Evolutionary conservation across 495 filamentous ascomycete genomes (phyloP).

Genomic region (Penicillium waksmanii): DNA sequence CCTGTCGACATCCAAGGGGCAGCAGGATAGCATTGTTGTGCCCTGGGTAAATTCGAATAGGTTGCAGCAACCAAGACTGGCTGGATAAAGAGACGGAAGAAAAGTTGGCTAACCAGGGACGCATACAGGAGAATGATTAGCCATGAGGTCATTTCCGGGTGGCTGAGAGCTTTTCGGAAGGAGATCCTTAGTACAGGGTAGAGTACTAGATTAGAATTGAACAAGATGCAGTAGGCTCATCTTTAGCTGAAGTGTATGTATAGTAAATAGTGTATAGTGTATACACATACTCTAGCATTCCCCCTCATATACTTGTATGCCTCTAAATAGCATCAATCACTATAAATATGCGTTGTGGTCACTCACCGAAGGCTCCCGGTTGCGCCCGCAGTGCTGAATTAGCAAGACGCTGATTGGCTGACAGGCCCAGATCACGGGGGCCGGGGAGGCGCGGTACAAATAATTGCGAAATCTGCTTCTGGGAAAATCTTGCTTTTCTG

Average conservation of each 20-base stretch:
- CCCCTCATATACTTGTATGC: too few relatives aligned
- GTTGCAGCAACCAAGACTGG: background rate
- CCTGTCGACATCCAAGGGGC: background rate
- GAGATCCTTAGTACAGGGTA: background rate
- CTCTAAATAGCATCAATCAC: too few relatives aligned
- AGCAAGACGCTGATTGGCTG: constrained; percentile 43
- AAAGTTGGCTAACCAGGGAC: background rate
- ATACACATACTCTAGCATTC: background rate
- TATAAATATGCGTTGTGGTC: background rate
- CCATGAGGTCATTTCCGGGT: constrained; percentile 24
- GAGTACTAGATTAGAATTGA: background rate
- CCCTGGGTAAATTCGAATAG: background rate
- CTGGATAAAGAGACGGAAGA: background rate
- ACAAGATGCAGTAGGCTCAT: background rate
- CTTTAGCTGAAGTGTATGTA: background rate
- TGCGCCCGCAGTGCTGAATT: constrained; percentile 47
- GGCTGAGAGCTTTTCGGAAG: background rate
- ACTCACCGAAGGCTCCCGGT: constrained; percentile 35
- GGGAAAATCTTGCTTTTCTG: constrained; percentile 41
- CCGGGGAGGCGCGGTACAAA: constrained; percentile 43
- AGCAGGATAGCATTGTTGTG: background rate
- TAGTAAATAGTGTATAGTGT: background rate
- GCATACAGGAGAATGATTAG: constrained; percentile 17
- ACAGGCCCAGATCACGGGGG: constrained; percentile 41
- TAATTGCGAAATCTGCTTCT: constrained; percentile 16